Conservation (phyloP, 2,329 filamentous ascomycete species). For the Grosmannia clavigera region DNA sequence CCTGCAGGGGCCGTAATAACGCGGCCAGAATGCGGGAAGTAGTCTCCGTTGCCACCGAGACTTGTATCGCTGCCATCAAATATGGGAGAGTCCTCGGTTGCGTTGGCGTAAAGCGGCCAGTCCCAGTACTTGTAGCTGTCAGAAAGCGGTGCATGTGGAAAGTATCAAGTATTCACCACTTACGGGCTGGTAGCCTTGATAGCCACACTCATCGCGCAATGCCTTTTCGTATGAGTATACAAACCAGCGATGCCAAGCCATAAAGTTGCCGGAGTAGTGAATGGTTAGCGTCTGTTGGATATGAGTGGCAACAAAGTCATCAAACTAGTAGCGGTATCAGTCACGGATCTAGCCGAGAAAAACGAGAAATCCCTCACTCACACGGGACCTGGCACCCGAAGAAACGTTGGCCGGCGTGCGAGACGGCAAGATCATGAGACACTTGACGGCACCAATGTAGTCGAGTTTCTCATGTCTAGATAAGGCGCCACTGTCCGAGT, state of each 20-base stretch:
- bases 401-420: constrained; percentile 17
- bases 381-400: constrained; percentile 22
- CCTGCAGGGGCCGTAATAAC: constrained; percentile 17
- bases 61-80: constrained; percentile 37
- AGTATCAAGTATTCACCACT: constrained; percentile 10
- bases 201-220: constrained; percentile 19
- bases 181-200: constrained; percentile 13
- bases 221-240: constrained; percentile 21
- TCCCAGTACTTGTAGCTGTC: constrained; percentile 28
- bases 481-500: constrained; percentile 17
- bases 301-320: constrained; percentile 10
- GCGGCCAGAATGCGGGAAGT: constrained; percentile 18
- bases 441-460: constrained; percentile 26
- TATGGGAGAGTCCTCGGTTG: constrained; percentile 31
- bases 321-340: constrained; percentile 12
- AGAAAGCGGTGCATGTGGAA: too few relatives aligned
- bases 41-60: constrained; percentile 32
- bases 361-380: background rate
- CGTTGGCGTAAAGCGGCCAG: constrained; percentile 32
- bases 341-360: background rate
- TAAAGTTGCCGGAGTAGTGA: constrained; percentile 18
- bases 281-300: constrained; percentile 11
- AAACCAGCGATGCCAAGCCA: constrained; percentile 24
- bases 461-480: constrained; percentile 19
- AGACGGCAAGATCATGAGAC: constrained; percentile 21